Conservation (phyloP, 768 basidiomycete species). For the Termitomyces sp. region DNA sequence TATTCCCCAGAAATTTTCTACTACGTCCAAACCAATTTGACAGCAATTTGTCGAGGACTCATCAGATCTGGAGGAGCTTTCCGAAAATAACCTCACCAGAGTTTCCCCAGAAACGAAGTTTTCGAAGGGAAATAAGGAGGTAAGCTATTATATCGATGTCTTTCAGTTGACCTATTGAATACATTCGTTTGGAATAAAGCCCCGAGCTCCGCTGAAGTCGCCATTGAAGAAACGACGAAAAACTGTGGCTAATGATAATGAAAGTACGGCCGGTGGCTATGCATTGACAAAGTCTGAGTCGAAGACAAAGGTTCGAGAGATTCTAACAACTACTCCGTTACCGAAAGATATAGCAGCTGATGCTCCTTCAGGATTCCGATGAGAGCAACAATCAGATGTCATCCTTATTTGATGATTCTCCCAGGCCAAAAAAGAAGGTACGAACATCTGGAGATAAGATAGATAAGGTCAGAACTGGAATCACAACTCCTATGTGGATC, state of each 20-base stretch:
- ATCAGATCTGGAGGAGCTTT: constrained; percentile 30
- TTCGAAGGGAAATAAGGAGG: neutral
- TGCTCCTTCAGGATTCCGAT: constrained; percentile 4
- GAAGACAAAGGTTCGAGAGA: neutral
- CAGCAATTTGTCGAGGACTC: constrained; percentile 29
- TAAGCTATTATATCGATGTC: neutral
- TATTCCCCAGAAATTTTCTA: neutral
- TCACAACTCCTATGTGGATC: neutral
- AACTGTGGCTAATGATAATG: constrained; percentile 2
- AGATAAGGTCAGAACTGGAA: constrained; percentile 15
- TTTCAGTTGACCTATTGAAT: neutral
- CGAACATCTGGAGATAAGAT: constrained; percentile 18
- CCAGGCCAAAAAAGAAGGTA: constrained; percentile 26
- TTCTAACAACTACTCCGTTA: neutral
- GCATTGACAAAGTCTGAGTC: neutral
- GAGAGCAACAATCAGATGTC: constrained; percentile 60
- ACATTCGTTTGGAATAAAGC: neutral
- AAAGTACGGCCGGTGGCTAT: neutral
- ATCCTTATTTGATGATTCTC: constrained; percentile 52
- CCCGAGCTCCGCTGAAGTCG: neutral
- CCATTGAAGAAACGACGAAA: constrained; percentile 10
- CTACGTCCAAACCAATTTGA: constrained; percentile 10
- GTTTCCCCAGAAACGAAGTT: neutral
- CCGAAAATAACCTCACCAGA: neutral
- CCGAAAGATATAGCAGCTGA: neutral